Percentiles rank a stretch among this genome's conserved stretches.
Evolutionary conservation across 768 basidiomycete species (phyloP).

Genomic region (Mycena sanguinolenta): DNA sequence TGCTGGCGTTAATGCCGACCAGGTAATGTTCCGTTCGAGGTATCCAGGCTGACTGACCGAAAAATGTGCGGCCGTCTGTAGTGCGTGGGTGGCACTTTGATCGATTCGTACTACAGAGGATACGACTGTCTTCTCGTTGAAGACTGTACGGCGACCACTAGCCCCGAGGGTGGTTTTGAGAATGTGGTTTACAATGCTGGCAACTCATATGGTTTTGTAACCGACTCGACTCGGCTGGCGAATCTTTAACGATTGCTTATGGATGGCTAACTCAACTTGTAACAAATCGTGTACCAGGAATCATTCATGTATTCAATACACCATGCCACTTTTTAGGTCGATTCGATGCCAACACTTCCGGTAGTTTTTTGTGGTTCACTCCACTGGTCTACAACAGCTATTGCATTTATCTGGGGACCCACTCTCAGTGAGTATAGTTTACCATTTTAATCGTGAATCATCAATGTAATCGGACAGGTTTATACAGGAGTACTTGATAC

Average conservation of each 20-base stretch:
- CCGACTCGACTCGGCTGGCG: conserved; percentile 50
- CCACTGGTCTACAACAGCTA: too few relatives aligned
- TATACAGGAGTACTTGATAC: conserved; percentile 27
- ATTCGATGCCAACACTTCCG: too few relatives aligned
- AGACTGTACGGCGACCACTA: conserved; percentile 75
- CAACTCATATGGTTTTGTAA: conserved; percentile 69
- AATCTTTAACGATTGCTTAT: conserved; percentile 34
- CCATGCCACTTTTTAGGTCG: too few relatives aligned
- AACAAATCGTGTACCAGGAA: too few relatives aligned
- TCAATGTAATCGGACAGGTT: conserved; percentile 1
- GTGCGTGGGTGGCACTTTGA: conserved; percentile 76
- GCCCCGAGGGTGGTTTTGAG: conserved; percentile 67
- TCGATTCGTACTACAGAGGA: conserved; percentile 74
- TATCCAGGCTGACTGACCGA: neutral
- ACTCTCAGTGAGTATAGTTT: too few relatives aligned
- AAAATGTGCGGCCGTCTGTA: too few relatives aligned
- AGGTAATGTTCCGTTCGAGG: conserved; percentile 53
- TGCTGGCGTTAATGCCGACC: conserved; percentile 76
- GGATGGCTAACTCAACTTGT: too few relatives aligned
- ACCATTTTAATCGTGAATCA: conserved; percentile 18
- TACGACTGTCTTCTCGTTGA: conserved; percentile 72
- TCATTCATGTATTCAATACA: too few relatives aligned
- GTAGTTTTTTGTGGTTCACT: too few relatives aligned
- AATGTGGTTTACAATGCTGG: conserved; percentile 70
- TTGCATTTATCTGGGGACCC: too few relatives aligned